These are phyloP conservation scores for Axilococcus clingmanii DNA, from an alignment of 139 green algal genomes.

Conservation along the genomic window DNA sequence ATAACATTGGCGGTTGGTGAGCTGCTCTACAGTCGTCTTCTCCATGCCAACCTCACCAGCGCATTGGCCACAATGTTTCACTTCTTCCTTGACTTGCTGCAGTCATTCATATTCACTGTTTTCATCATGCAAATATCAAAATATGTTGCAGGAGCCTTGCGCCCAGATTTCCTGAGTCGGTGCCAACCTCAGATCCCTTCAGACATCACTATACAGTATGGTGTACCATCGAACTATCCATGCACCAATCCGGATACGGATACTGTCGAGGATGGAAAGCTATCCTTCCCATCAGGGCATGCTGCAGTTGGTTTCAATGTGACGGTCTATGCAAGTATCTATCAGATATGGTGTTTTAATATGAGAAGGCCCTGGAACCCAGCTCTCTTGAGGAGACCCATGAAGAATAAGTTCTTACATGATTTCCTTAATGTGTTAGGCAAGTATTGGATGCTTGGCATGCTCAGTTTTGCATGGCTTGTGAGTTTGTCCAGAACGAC, in stretches of 20 bases:
- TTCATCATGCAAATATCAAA: slow-evolving; percentile 2
- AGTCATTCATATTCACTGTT: neutral
- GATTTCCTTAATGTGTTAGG: slow-evolving; percentile 22
- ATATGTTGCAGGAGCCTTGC: neutral
- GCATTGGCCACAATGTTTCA: slow-evolving; percentile 6
- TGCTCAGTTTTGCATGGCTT: slow-evolving; percentile 6
- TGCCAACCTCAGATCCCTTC: neutral
- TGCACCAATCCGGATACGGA: slow-evolving; percentile 3
- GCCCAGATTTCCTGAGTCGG: slow-evolving; percentile 5
- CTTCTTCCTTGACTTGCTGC: slow-evolving; percentile 19
- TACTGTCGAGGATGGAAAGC: slow-evolving; percentile 1
- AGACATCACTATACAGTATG: slow-evolving; percentile 7
- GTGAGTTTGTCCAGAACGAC: slow-evolving; percentile 3
- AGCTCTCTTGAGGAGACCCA: neutral
- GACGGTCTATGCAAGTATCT: slow-evolving; percentile 16
- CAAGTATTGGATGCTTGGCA: slow-evolving; percentile 21
- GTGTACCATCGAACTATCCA: slow-evolving; percentile 6
- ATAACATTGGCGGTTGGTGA: slow-evolving; percentile 15
- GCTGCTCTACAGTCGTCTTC: slow-evolving; percentile 3
- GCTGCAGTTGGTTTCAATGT: slow-evolving; percentile 19
- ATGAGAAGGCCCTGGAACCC: slow-evolving; percentile 8
- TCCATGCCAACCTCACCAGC: slow-evolving; percentile 15
- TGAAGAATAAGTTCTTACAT: slow-evolving; percentile 9
- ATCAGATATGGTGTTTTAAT: slow-evolving; percentile 30
- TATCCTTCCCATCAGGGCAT: slow-evolving; percentile 21